Percentiles rank a stretch among this genome's conserved stretches.
Conservation (phyloP, 495 filamentous ascomycete species). For the Penicillium coprophilum region DNA sequence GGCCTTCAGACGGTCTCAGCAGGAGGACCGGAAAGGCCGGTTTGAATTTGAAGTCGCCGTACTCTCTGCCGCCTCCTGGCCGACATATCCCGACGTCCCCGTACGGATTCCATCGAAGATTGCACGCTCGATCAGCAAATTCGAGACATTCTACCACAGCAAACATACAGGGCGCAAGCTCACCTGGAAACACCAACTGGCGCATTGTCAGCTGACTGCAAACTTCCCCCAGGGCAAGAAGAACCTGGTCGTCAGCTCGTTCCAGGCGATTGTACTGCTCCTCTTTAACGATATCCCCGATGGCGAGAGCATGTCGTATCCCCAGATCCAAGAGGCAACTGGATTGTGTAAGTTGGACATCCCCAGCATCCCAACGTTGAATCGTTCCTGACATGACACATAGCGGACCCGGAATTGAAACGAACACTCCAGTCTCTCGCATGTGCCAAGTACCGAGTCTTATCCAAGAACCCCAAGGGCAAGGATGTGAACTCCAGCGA, state of each 20-base stretch:
- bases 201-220: slow-evolving; percentile 80
- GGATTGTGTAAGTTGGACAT: slow-evolving; percentile 56
- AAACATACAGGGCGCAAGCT: slow-evolving; percentile 87
- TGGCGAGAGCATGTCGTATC: slow-evolving; percentile 60
- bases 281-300: slow-evolving; percentile 78
- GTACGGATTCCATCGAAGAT: slow-evolving; percentile 75
- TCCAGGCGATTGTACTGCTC: slow-evolving; percentile 87
- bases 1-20: slow-evolving; percentile 57
- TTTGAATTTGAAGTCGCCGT: slow-evolving; percentile 85
- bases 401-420: slow-evolving; percentile 72
- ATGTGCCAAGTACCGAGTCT: slow-evolving; percentile 82
- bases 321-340: slow-evolving; percentile 66
- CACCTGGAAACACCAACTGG: slow-evolving; percentile 87
- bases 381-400: slow-evolving; percentile 17
- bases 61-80: slow-evolving; percentile 86
- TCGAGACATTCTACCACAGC: slow-evolving; percentile 75
- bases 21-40: slow-evolving; percentile 43
- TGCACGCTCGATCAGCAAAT: slow-evolving; percentile 63
- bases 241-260: slow-evolving; percentile 81
- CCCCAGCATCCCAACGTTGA: slow-evolving; percentile 15
- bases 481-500: slow-evolving; percentile 75
- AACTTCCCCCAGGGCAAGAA: slow-evolving; percentile 75
- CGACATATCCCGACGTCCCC: slow-evolving; percentile 78
- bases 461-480: slow-evolving; percentile 81
- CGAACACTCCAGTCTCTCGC: slow-evolving; percentile 93